Percentiles rank a stretch among this genome's conserved stretches.
Evolutionary conservation across 2,329 filamentous ascomycete species (phyloP).

Genomic region (Cordyceps cateniannulata): DNA sequence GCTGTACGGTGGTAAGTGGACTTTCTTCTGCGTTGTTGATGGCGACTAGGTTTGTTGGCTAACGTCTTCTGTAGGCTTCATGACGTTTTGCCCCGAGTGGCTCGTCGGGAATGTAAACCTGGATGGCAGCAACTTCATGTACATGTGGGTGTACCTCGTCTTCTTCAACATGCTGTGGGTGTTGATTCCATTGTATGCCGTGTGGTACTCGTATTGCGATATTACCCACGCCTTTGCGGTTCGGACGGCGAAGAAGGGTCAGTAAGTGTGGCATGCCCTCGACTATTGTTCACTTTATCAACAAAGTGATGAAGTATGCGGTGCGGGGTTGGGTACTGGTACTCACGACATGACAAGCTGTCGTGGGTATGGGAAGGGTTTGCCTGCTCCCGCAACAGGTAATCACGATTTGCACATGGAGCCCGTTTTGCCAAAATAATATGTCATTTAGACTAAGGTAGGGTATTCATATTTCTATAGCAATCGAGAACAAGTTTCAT

Average conservation of each 20-base stretch:
- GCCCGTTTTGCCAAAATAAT: not conserved
- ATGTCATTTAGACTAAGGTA: conserved; percentile 6
- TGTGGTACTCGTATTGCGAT: conserved; percentile 48
- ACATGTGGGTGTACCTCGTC: conserved; percentile 59
- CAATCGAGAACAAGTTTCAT: not conserved
- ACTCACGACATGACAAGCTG: not conserved
- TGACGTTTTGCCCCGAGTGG: conserved; percentile 68
- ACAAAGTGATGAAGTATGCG: too few relatives aligned
- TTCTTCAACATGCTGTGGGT: conserved; percentile 68
- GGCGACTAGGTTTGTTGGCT: too few relatives aligned
- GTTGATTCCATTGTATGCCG: conserved; percentile 52
- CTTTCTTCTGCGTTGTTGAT: not conserved
- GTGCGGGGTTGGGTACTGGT: not conserved
- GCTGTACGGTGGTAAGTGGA: conserved; percentile 52
- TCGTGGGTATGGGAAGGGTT: not conserved
- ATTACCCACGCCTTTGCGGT: conserved; percentile 46
- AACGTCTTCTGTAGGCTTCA: conserved; percentile 59
- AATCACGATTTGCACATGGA: not conserved
- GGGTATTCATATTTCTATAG: conserved; percentile 3
- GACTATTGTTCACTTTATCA: too few relatives aligned
- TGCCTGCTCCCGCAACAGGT: not conserved
- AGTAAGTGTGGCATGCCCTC: conserved; percentile 14
- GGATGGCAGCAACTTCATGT: conserved; percentile 61
- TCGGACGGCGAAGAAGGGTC: conserved; percentile 25
- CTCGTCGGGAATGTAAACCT: conserved; percentile 55